Evolutionary conservation across 2,329 filamentous ascomycete genomes (phyloP).

Genomic region (Trichoderma sp.): DNA sequence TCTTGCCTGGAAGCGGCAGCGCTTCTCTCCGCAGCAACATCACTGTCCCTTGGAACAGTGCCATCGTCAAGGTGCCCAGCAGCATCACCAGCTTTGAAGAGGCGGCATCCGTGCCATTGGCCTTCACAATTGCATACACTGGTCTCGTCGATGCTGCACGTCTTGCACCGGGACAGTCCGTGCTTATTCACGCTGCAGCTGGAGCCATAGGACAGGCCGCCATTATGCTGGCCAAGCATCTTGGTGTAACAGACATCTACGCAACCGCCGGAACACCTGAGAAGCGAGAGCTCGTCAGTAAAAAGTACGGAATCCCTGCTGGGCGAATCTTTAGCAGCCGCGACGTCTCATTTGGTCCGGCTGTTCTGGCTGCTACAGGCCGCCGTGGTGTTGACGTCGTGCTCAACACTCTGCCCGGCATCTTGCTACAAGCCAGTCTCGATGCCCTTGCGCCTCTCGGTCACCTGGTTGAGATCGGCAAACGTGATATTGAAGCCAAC

Average conservation of each 20-base stretch:
- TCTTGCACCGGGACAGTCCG: background rate
- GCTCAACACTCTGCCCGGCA: background rate
- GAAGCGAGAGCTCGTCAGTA: background rate
- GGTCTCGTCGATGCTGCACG: background rate
- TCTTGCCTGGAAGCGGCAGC: background rate
- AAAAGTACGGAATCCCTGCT: background rate
- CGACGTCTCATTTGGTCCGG: background rate
- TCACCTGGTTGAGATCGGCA: background rate
- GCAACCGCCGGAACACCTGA: background rate
- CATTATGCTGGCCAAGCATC: background rate
- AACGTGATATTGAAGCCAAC: background rate
- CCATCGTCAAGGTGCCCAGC: background rate
- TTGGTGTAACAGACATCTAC: background rate
- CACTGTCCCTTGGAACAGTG: background rate
- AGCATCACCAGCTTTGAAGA: background rate
- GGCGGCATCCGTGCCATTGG: background rate
- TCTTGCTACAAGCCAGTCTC: background rate
- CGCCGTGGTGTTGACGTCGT: background rate
- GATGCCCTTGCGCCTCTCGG: background rate
- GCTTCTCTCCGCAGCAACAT: background rate
- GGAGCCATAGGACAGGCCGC: background rate
- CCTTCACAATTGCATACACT: background rate
- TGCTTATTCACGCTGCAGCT: background rate
- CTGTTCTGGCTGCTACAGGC: background rate
- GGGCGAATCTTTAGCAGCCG: background rate